A percentile compares a stretch with the other conserved stretches of the same genome.
Conservation (phyloP, 1,139 yeast genomes). For the Cylindricascospora bacillispora region DNA sequence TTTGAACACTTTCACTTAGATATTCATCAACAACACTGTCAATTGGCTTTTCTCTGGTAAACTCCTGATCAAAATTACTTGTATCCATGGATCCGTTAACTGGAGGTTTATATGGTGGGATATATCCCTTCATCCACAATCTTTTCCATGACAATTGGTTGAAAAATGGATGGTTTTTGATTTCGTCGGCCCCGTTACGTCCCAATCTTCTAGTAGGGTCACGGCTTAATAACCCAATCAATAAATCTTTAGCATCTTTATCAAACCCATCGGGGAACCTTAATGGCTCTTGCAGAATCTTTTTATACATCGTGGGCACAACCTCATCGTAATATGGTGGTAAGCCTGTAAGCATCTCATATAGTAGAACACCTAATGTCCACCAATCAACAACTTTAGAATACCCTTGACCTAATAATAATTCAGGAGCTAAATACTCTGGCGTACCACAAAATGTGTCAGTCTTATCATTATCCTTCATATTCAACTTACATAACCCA, state of each 20-base stretch:
- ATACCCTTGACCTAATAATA: slow-evolving; percentile 80
- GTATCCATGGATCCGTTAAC: slow-evolving; percentile 81
- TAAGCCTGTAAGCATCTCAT: slow-evolving; percentile 90
- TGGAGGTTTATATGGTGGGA: slow-evolving; percentile 93
- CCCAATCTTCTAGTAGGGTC: slow-evolving; percentile 75
- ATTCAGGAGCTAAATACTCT: slow-evolving; percentile 89
- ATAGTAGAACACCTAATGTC: slow-evolving; percentile 85
- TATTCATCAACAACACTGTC: slow-evolving; percentile 94
- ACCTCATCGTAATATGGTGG: slow-evolving; percentile 95
- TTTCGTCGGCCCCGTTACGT: slow-evolving; percentile 70
- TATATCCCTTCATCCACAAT: slow-evolving; percentile 69
- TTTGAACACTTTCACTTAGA: slow-evolving; percentile 78
- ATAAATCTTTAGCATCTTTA: slow-evolving; percentile 71
- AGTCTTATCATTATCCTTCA: slow-evolving; percentile 77
- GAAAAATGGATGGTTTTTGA: slow-evolving; percentile 79
- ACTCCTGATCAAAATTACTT: slow-evolving; percentile 82
- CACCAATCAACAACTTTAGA: slow-evolving; percentile 94
- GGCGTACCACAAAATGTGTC: slow-evolving; percentile 95
- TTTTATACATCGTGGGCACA: slow-evolving; percentile 85
- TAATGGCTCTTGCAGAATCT: slow-evolving; percentile 77
- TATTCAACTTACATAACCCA: slow-evolving; percentile 86
- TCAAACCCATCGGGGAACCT: slow-evolving; percentile 82
- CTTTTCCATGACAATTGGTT: slow-evolving; percentile 85
- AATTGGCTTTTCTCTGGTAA: slow-evolving; percentile 83
- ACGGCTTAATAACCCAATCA: slow-evolving; percentile 65